phyloP scores from a whole-genome alignment of 768 basidiomycete genomes.

The Amanita muscaria region DNA sequence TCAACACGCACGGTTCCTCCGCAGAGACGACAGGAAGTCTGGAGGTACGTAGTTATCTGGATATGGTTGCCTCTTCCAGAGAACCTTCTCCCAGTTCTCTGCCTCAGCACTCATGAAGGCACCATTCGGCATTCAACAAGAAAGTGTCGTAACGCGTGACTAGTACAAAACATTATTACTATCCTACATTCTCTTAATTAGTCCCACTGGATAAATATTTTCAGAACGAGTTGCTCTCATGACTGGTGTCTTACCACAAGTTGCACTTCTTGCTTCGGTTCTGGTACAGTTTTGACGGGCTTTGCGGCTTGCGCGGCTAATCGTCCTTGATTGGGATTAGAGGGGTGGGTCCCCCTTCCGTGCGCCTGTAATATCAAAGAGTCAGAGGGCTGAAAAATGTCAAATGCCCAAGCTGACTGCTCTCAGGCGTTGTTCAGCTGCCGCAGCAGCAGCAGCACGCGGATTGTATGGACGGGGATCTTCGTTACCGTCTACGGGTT shows the following conservation, averaged over 20 bases:
- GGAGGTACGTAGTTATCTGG: constrained; percentile 83
- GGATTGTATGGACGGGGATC: constrained; percentile 31
- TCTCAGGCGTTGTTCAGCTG: constrained; percentile 52
- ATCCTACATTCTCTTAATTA: no score
- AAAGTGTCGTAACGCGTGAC: not conserved
- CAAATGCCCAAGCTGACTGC: constrained; percentile 36
- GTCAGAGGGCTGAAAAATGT: not conserved
- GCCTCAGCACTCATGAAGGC: not conserved
- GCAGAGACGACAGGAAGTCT: constrained; percentile 70
- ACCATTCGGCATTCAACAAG: not conserved
- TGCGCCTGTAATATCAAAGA: constrained; percentile 26
- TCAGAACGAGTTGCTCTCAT: constrained; percentile 9
- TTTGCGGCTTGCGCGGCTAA: constrained; percentile 35
- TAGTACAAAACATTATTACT: not conserved
- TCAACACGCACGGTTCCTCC: constrained; percentile 59
- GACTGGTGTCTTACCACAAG: constrained; percentile 30
- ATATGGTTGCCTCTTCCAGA: constrained; percentile 70
- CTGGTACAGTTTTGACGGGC: constrained; percentile 28
- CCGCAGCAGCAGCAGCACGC: constrained; percentile 50
- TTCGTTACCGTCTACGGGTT: constrained; percentile 20
- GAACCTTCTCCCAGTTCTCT: constrained; percentile 53
- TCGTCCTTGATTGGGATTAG: constrained; percentile 40
- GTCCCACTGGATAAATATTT: constrained; percentile 30
- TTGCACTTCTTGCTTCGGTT: constrained; percentile 27
- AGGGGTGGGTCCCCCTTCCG: constrained; percentile 31